Conservation (phyloP, 2,329 filamentous ascomycete species). For the Aureobasidium sp. region DNA sequence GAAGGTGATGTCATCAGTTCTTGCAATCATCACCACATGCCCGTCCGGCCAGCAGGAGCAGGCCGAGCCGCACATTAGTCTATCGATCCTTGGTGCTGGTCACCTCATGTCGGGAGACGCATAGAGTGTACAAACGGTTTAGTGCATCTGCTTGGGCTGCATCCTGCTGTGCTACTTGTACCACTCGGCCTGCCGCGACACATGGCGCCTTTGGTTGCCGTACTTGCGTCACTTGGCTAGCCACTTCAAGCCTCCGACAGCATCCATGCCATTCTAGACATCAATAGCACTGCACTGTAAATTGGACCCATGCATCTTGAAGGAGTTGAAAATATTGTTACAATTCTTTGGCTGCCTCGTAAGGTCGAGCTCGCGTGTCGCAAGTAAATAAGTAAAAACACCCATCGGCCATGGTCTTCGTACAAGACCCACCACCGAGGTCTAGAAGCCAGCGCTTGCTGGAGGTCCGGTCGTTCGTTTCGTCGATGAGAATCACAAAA, state of each 20-base stretch:
- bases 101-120: neutral
- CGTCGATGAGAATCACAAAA: neutral
- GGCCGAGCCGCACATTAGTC: neutral
- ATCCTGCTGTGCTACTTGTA: neutral
- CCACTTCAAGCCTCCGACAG: neutral
- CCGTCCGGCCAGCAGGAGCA: neutral
- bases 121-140: neutral
- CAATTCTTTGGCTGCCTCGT: constrained; percentile 6
- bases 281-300: neutral
- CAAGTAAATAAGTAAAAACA: constrained; percentile 1
- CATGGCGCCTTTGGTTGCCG: neutral
- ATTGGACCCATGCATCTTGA: neutral
- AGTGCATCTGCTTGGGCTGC: constrained; percentile 3
- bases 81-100: neutral
- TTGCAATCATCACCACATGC: neutral
- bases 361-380: constrained; percentile 6
- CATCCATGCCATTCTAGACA: constrained; percentile 2
- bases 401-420: neutral
- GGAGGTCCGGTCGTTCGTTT: neutral
- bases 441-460: neutral
- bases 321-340: neutral
- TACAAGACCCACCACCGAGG: neutral
- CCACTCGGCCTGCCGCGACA: constrained; percentile 1
- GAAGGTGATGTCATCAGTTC: constrained; percentile 6
- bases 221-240: neutral